Evolutionary conservation across 768 basidiomycete genomes (phyloP).

Genomic region (Gautieria morchelliformis): DNA sequence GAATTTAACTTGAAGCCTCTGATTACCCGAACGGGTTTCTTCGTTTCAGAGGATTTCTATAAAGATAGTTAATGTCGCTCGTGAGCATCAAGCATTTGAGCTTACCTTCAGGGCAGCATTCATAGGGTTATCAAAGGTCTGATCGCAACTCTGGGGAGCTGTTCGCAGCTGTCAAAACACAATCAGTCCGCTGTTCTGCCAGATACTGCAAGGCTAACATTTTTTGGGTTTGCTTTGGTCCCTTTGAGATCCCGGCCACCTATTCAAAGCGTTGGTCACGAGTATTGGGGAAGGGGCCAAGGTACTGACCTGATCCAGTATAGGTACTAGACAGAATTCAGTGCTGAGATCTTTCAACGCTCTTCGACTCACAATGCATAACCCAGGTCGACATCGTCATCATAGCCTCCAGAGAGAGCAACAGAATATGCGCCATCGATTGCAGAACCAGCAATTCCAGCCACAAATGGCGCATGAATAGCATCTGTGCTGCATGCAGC

Average conservation of each 20-base stretch:
- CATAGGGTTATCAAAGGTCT: constrained; percentile 63
- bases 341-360: not conserved
- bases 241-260: constrained; percentile 85
- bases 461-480: constrained; percentile 82
- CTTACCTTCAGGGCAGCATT: constrained; percentile 61
- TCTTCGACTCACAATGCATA: constrained; percentile 62
- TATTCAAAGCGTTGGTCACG: constrained; percentile 11
- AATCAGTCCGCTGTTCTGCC: not conserved
- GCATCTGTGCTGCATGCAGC: constrained; percentile 65
- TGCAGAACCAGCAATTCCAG: constrained; percentile 61
- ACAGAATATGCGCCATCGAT: constrained; percentile 71
- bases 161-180: constrained; percentile 58
- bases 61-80: not conserved
- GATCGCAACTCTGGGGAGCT: constrained; percentile 78
- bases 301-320: constrained; percentile 56
- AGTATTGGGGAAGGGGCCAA: not conserved
- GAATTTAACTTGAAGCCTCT: constrained; percentile 74
- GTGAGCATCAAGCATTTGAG: not conserved
- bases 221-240: constrained; percentile 74
- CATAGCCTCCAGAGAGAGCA: constrained; percentile 82
- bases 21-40: constrained; percentile 78
- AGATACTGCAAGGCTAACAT: constrained; percentile 37
- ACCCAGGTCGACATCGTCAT: constrained; percentile 78
- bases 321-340: constrained; percentile 45
- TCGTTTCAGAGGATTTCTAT: constrained; percentile 69